phyloP scores from a whole-genome alignment of 768 basidiomycete genomes.

The Psilocybe sp. region DNA sequence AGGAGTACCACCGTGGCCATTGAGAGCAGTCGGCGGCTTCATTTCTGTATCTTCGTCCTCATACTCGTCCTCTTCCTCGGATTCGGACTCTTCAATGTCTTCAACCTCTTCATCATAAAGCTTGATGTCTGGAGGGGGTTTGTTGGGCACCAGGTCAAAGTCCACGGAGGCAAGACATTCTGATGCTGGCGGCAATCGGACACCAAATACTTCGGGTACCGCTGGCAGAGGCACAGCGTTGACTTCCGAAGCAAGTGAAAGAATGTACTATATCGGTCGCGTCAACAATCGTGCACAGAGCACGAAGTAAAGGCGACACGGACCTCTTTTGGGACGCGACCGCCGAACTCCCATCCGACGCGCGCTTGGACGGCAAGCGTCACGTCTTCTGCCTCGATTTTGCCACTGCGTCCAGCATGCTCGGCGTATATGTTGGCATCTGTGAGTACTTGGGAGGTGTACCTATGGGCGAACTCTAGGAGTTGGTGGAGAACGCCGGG shows the following conservation, averaged over 20 bases:
- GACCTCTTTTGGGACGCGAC: slow-evolving; percentile 87
- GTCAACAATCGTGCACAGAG: not conserved
- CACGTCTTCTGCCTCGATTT: slow-evolving; percentile 82
- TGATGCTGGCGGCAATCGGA: slow-evolving; percentile 67
- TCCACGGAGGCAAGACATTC: slow-evolving; percentile 79
- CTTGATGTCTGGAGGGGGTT: slow-evolving; percentile 74
- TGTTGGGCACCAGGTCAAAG: slow-evolving; percentile 85
- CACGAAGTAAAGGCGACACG: slow-evolving; percentile 14
- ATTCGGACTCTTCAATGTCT: slow-evolving; percentile 75
- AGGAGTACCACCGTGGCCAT: slow-evolving; percentile 13
- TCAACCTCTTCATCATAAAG: slow-evolving; percentile 81
- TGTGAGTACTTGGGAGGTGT: slow-evolving; percentile 78
- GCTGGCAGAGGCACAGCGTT: slow-evolving; percentile 78
- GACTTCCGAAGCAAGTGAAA: slow-evolving; percentile 79
- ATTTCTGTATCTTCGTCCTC: slow-evolving; percentile 68
- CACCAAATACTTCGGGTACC: slow-evolving; percentile 87
- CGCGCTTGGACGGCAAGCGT: slow-evolving; percentile 82
- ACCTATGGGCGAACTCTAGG: slow-evolving; percentile 83
- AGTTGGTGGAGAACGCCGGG: slow-evolving; percentile 85
- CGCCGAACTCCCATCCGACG: slow-evolving; percentile 91
- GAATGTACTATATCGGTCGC: slow-evolving; percentile 52
- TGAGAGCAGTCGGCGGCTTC: slow-evolving; percentile 50
- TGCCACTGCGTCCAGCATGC: slow-evolving; percentile 75
- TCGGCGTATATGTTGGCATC: slow-evolving; percentile 88
- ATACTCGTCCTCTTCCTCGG: slow-evolving; percentile 55